Base-by-base conservation (phyloP, 1,284 basidiomycete genomes). In the Lentinula novae-zelandiae region DNA sequence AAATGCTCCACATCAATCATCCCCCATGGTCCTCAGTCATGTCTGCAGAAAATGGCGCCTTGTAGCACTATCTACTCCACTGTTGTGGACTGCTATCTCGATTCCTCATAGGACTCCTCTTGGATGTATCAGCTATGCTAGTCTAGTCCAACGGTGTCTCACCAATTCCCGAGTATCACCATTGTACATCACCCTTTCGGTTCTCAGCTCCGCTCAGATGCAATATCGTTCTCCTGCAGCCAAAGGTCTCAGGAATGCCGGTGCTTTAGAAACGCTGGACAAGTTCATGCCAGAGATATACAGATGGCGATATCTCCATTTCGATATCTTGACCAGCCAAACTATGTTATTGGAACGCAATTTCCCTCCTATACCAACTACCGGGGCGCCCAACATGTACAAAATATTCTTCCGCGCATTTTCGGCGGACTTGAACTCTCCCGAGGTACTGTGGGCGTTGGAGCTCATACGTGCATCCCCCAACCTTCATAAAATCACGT, bases 21-120 rank as follows among this genome's bases (percentile, higher is more conserved):
- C 72, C 2, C 82, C 81, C 2, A 70, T 79, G n/a, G 64, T 72
- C 31, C 67, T 83, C 53, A 76, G 80, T 1, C 70, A 73, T 44
- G 82, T 85, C 13, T 78, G 73, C 67, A 73, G 70, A 7, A 76
- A 75, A 63, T 86, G 84, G 84, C 75, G 83, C 40, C 62, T 67
- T 31, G 71, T 86, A n/a, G 79, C 79, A 1, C 67, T 79, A 8
- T 70, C 70, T 20, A 82, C 81, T 4, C 74, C 83, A 1, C 72
- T 75, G 36, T 68, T 86, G 15, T 85, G 83, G 82, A 79, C 79
- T 13, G 80, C 74, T 61, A 69, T 86, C 7, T 81, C 48, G 3
- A 10, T 49, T 10, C 48, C 48, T 31, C 48, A 49, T 49, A 49
- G 48, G 13, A 49, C 48, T 27, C 48, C 48, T 31, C 27, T 49